A percentile compares a stretch with the other conserved stretches of the same genome.
Evolutionary conservation across 176 grass and related monocot genomes (phyloP).

Genomic region (Cenchrus purpureus): DNA sequence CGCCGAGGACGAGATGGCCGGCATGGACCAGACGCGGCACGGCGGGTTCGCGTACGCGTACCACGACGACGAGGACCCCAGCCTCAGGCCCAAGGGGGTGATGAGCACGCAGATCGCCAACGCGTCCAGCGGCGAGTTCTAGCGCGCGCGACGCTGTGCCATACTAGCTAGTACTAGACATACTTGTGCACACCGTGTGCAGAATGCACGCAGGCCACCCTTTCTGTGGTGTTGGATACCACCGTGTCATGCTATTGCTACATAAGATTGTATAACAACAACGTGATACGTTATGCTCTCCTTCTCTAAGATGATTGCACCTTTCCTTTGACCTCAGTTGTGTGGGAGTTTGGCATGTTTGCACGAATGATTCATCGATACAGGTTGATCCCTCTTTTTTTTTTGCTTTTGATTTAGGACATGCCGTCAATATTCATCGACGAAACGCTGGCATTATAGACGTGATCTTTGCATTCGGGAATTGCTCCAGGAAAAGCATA

Average conservation of each 20-base stretch:
- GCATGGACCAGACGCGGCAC: constrained; percentile 66
- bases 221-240: background rate
- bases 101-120: constrained; percentile 47
- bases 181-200: background rate
- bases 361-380: background rate
- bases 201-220: background rate
- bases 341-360: background rate
- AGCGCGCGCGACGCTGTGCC: background rate
- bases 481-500: background rate
- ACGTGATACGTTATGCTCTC: background rate
- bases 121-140: constrained; percentile 26
- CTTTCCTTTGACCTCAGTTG: background rate
- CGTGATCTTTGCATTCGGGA: background rate
- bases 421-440: background rate
- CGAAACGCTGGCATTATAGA: background rate
- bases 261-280: constrained; percentile 25
- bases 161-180: too few species aligned
- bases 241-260: background rate
- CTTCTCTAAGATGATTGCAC: background rate
- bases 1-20: constrained; percentile 51
- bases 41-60: constrained; percentile 64
- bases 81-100: constrained; percentile 30
- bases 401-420: background rate
- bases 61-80: constrained; percentile 47
- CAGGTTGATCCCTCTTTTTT: background rate